Base-by-base conservation (phyloP, 805 yeast genomes). In the Sungouiella blattae region DNA sequence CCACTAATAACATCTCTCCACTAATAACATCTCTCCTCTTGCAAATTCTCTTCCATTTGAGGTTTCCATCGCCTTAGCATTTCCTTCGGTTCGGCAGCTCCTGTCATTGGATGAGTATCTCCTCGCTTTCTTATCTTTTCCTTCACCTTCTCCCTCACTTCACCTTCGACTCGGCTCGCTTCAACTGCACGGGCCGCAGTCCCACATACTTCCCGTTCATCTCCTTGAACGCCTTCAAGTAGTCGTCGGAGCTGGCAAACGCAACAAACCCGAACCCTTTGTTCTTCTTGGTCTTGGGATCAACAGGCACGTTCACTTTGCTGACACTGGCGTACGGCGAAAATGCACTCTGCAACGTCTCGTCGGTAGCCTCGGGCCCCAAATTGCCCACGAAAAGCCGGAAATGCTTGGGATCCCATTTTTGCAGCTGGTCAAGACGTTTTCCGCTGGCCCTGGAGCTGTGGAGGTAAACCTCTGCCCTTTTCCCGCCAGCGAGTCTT, bases 121-220 rank as follows among this genome's bases (percentile, higher is more conserved):
- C n/a, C 8, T 23, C 27, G 11, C 12, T 16, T 11, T n/a, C 12
- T 23, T 4, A 20, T 21, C 12, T 5, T 30, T 18, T 27, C 13
- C 28, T 27, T 36, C 26, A 33, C 35, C 37, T 43, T 50, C 41
- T 48, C 50, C 11, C 43, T 31, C 50, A 38, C 37, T 48, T 50
- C 13, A 51, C 37, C 24, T 40, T 62, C 5, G 73, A 57, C 40
- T 69, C 77, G 0, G 91, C 89, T 40, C 79, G 64, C 53, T 80
- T 79, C 53, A 84, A 58, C 38, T 73, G 80, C 18, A 84, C 77
- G 0, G 93, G 93, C 48, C 80, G 80, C 47, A 69, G 75, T 1
- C 93, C 94, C 31, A 85, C 71, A 46, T 80, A 83, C 50, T 82
- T 81, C 17, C 87, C 86, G 52, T 84, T 80, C 79, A 83, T 73